phyloP scores from a whole-genome alignment of 352 stramenopile species.

The Pythium oligandrum region DNA sequence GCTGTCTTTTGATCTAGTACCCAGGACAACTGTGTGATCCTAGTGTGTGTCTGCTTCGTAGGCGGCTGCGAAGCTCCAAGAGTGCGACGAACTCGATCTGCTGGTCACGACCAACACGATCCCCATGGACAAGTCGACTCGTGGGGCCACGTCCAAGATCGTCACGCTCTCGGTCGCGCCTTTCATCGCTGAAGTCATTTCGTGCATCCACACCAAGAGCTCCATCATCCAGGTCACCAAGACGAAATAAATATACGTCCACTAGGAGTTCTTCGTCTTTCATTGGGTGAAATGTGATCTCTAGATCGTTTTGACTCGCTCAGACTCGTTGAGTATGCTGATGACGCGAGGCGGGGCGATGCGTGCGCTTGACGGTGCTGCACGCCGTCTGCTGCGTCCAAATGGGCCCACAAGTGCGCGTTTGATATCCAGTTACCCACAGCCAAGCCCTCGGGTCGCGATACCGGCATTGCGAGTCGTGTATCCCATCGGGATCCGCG shows the following conservation, averaged over 20 bases:
- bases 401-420: no score
- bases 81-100: conserved; percentile 71
- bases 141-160: conserved; percentile 57
- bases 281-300: no score
- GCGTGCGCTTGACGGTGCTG: no score
- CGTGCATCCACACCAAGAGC: conserved; percentile 83
- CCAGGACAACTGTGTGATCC: not conserved
- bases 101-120: conserved; percentile 88
- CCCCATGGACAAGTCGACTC: conserved; percentile 29
- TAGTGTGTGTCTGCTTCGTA: conserved; percentile 14
- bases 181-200: conserved; percentile 87
- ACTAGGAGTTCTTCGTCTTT: no score
- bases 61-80: conserved; percentile 51
- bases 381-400: no score
- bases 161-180: conserved; percentile 81
- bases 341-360: no score
- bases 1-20: not conserved
- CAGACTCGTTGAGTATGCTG: no score
- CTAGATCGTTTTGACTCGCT: no score
- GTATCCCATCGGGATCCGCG: not conserved
- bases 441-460: no score
- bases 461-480: no score
- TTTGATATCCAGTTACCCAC: no score
- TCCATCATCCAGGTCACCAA: conserved; percentile 82
- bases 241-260: conserved; percentile 44